Conservation (phyloP, 2,329 filamentous ascomycete species). For the Trichoderma endophyticum region DNA sequence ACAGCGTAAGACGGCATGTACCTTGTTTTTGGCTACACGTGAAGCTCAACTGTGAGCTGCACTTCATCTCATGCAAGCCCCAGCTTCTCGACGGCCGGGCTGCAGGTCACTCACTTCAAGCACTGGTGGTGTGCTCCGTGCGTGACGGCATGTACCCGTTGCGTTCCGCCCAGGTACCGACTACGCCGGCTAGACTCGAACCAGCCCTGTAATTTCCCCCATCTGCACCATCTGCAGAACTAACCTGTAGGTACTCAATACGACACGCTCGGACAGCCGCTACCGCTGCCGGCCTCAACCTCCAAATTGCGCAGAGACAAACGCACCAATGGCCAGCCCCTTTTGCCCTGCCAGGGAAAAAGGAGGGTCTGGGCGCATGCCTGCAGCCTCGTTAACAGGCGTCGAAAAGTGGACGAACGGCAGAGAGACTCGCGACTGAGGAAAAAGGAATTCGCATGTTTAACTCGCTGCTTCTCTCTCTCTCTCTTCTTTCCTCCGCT, state of each 20-base stretch:
- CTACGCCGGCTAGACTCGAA: background rate
- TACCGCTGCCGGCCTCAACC: background rate
- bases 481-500: conserved; percentile 11
- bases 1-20: background rate
- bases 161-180: background rate
- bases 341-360: conserved; percentile 11
- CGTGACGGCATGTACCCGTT: background rate
- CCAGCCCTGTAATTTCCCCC: background rate
- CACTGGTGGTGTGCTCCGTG: conserved; percentile 2
- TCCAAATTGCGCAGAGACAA: conserved; percentile 10
- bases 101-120: background rate
- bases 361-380: conserved; percentile 14
- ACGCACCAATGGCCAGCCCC: conserved; percentile 17
- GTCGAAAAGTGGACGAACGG: conserved; percentile 13
- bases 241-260: background rate
- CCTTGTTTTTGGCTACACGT: background rate
- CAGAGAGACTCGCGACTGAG: conserved; percentile 2
- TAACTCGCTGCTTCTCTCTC: background rate
- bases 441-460: background rate
- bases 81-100: background rate
- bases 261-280: background rate
- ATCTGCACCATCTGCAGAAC: too few relatives aligned
- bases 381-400: conserved; percentile 12
- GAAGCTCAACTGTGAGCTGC: background rate
- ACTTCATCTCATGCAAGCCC: conserved; percentile 6